Percentiles rank a stretch among this genome's conserved stretches.
Conservation (phyloP, 2,329 filamentous ascomycete genomes). For the Cercospora sp. region DNA sequence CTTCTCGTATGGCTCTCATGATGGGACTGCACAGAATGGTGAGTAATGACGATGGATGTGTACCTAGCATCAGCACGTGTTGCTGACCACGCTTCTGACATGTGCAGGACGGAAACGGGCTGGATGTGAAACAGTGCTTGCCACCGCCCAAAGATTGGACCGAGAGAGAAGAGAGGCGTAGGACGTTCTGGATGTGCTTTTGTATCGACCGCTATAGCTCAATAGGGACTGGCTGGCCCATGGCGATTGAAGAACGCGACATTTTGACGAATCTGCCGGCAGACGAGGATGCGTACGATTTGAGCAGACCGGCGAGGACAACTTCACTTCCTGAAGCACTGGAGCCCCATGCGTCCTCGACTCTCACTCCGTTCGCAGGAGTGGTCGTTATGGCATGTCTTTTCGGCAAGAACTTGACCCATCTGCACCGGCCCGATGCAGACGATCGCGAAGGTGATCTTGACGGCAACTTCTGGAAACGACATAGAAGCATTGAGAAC, state of each 20-base stretch:
- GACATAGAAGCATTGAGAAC: conserved; percentile 85
- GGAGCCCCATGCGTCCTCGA: conserved; percentile 68
- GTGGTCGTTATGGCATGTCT: conserved; percentile 84
- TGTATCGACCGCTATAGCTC: conserved; percentile 89
- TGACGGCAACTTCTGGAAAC: conserved; percentile 93
- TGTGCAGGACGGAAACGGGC: conserved; percentile 65
- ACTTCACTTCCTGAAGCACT: conserved; percentile 69
- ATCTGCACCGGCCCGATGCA: conserved; percentile 81
- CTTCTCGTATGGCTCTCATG: conserved; percentile 83
- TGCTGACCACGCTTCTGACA: background rate
- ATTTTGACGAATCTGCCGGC: conserved; percentile 82
- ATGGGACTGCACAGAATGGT: conserved; percentile 79
- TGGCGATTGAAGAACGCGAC: conserved; percentile 88
- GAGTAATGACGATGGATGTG: background rate
- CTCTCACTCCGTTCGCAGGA: conserved; percentile 74
- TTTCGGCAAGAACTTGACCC: conserved; percentile 86
- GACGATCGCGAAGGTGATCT: conserved; percentile 84
- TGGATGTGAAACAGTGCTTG: conserved; percentile 92
- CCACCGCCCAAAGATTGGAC: conserved; percentile 89
- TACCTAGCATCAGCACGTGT: background rate
- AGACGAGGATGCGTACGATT: conserved; percentile 80
- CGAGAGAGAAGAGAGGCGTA: conserved; percentile 82
- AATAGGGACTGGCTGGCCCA: conserved; percentile 95
- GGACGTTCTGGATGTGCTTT: conserved; percentile 95
- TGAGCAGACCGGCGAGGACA: conserved; percentile 72